Base-by-base conservation (phyloP, 331 rosid genomes). In the Saraca asoca region DNA sequence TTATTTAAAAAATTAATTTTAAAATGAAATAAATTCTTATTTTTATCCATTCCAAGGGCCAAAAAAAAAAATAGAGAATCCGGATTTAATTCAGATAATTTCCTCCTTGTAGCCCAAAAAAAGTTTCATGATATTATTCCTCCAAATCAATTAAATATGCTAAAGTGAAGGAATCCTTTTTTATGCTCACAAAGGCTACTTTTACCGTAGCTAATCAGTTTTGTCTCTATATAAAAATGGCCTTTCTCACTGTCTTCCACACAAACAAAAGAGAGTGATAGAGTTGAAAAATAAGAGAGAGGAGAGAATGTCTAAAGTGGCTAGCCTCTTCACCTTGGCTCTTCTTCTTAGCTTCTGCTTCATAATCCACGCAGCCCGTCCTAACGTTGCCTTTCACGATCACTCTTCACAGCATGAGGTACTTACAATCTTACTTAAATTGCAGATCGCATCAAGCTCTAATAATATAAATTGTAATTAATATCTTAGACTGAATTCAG, bases 321-420 rank as follows among this genome's bases (percentile, higher is more conserved):
- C 46, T 71, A 57, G 81, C 66, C 24, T 79, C 73, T 72, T 87
- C 82, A 72, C 87, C 62, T 18, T 87, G 9, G 56, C 38, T 61
- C 78, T 87, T 68, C 75, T 87, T 13, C 64, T 77, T 0, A 75
- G 81, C 84, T 73, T 74, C 18, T 64, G 60, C 16, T 64, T 56
- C 16, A 64, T 84, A 31, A 73, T 72, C 52, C 24, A 56, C 29
- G 80, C 83, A 3, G 75, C 81, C 14, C 87, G 85, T 79, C 77
- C 82, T 2, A 53, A 19, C 37, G 69, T 66, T 35, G 73, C 58
- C 29, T 67, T 66, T 24, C 42, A 44, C 1, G 54, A 31, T 49
- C 12, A 24, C 39, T 41, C 44, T 19, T 75, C 74, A 42, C 58
- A 68, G 13, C 69, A 67, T 62, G 59, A 29, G 79, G 85, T 83